These are phyloP conservation scores for Xylaria sp. DNA, from an alignment of 2,329 filamentous ascomycete species.

Conservation along the genomic window DNA sequence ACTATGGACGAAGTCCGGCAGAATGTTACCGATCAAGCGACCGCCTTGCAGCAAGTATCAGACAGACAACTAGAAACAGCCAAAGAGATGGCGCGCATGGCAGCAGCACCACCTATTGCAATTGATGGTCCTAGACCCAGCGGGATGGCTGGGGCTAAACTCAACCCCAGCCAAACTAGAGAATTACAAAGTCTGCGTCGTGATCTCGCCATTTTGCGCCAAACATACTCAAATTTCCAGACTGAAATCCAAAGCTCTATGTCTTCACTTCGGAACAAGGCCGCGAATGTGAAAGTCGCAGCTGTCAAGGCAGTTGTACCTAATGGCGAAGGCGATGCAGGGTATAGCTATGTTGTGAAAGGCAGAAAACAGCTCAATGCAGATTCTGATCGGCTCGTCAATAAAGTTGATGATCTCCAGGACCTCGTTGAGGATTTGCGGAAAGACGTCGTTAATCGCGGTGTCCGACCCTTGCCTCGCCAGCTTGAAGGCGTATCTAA, in stretches of 20 bases:
- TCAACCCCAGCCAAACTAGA: conserved; percentile 67
- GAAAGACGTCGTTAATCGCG: conserved; percentile 93
- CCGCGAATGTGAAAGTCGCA: conserved; percentile 76
- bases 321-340: conserved; percentile 75
- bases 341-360: conserved; percentile 80
- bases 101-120: conserved; percentile 52
- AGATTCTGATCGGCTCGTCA: conserved; percentile 89
- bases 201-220: conserved; percentile 87
- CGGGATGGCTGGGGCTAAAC: conserved; percentile 44
- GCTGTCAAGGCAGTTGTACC: conserved; percentile 75
- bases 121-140: conserved; percentile 57
- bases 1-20: conserved; percentile 87
- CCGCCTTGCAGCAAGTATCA: conserved; percentile 82
- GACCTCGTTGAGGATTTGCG: conserved; percentile 95
- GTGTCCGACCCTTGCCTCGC: conserved; percentile 86
- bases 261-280: conserved; percentile 81
- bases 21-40: conserved; percentile 81
- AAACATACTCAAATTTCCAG: conserved; percentile 91
- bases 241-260: conserved; percentile 89
- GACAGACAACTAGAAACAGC: conserved; percentile 89
- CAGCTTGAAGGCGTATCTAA: conserved; percentile 90
- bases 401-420: conserved; percentile 94
- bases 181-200: conserved; percentile 84
- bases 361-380: conserved; percentile 86
- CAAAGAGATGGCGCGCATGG: conserved; percentile 77